A percentile compares a stretch with the other conserved stretches of the same genome.
Conservation (phyloP, 2,329 filamentous ascomycete genomes). For the Pyrenophora seminiperda region DNA sequence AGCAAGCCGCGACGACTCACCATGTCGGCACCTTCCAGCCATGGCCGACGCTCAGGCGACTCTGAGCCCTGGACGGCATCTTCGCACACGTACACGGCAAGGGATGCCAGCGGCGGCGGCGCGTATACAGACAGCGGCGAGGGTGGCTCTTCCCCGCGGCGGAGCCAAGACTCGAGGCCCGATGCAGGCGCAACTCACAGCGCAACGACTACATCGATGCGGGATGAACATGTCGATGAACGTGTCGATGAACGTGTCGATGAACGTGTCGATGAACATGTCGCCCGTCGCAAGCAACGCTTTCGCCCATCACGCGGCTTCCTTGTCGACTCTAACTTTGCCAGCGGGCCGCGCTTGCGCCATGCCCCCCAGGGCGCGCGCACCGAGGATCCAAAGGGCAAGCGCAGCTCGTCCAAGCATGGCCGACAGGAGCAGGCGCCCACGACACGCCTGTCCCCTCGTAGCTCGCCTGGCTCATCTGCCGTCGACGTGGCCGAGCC, state of each 20-base stretch:
- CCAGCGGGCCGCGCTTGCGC: slow-evolving; percentile 33
- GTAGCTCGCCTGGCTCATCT: slow-evolving; percentile 20
- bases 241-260: too few species aligned
- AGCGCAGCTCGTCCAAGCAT: slow-evolving; percentile 44
- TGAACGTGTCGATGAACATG: too few species aligned
- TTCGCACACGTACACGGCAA: slow-evolving; percentile 41
- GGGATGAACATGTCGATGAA: too few species aligned
- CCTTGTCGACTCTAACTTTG: slow-evolving; percentile 52
- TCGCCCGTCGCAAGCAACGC: slow-evolving; percentile 38
- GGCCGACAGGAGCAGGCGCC: slow-evolving; percentile 44
- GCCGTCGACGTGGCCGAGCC: slow-evolving; percentile 12
- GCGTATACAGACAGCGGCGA: slow-evolving; percentile 34
- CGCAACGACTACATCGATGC: slow-evolving; percentile 8
- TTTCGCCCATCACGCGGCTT: slow-evolving; percentile 50
- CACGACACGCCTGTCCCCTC: slow-evolving; percentile 16
- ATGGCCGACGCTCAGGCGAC: slow-evolving; percentile 41
- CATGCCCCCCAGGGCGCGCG: slow-evolving; percentile 34
- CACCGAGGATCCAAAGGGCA: slow-evolving; percentile 45
- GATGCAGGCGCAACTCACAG: slow-evolving; percentile 15
- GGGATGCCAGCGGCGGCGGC: slow-evolving; percentile 31
- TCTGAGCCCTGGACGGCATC: slow-evolving; percentile 41
- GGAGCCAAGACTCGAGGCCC: slow-evolving; percentile 23
- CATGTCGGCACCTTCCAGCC: slow-evolving; percentile 44
- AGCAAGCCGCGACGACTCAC: slow-evolving; percentile 22
- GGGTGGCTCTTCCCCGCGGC: slow-evolving; percentile 33